Conservation (phyloP, 75 land plant species). For the Sequoia sempervirens region DNA sequence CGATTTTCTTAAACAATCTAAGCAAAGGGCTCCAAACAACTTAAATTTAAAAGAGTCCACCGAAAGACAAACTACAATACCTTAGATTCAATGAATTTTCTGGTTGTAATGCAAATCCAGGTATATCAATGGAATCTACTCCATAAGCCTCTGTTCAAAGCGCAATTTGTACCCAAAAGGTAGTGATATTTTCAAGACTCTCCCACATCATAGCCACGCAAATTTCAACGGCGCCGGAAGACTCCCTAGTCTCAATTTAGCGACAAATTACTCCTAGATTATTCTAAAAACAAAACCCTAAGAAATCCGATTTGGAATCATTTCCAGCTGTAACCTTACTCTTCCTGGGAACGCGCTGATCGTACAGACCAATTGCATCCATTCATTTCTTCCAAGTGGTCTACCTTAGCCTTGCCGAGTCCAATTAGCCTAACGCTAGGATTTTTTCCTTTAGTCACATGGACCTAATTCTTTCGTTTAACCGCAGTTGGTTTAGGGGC, state of each 20-base stretch:
- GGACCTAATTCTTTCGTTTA: no score
- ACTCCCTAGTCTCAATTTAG: background rate
- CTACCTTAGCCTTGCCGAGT: no score
- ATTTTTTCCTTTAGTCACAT: no score
- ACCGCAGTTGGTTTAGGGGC: no score
- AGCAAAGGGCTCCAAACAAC: background rate
- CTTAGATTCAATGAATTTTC: no score
- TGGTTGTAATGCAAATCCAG: background rate
- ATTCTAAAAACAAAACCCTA: background rate
- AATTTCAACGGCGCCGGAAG: background rate
- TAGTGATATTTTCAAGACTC: background rate
- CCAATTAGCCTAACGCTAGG: no score
- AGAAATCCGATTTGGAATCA: no score
- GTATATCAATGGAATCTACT: background rate
- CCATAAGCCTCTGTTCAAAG: background rate
- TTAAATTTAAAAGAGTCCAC: background rate
- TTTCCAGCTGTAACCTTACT: no score
- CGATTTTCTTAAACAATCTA: background rate
- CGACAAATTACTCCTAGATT: background rate
- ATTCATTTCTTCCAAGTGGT: background rate
- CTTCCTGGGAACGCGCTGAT: background rate
- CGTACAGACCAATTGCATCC: background rate
- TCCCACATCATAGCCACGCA: background rate
- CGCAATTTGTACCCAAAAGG: background rate
- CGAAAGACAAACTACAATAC: no score